phyloP scores from a whole-genome alignment of 2,329 filamentous ascomycete species.

The Claviceps capensis region DNA sequence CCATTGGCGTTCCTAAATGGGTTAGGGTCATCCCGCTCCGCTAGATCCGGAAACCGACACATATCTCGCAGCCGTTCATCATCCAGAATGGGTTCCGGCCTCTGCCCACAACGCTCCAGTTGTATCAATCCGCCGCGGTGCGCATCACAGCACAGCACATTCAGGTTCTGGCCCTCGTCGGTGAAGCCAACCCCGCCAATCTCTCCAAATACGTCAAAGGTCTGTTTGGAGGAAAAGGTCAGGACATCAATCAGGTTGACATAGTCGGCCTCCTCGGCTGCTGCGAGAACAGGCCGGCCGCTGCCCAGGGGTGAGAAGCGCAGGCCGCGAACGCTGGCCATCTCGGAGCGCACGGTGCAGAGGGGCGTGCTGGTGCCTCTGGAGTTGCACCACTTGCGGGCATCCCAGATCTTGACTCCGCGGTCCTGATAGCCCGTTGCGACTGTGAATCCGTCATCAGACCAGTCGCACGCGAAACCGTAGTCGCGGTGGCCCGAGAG shows the following conservation, averaged over 20 bases:
- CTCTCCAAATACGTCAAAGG: slow-evolving; percentile 61
- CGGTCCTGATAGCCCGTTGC: slow-evolving; percentile 69
- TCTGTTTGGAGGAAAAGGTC: slow-evolving; percentile 51
- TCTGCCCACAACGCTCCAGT: slow-evolving; percentile 33
- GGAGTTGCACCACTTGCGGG: slow-evolving; percentile 49
- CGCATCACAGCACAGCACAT: slow-evolving; percentile 52
- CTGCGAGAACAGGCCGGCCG: slow-evolving; percentile 52
- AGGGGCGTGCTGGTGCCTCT: slow-evolving; percentile 34
- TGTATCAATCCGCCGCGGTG: slow-evolving; percentile 54
- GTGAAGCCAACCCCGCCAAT: slow-evolving; percentile 56
- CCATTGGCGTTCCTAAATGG: slow-evolving; percentile 1
- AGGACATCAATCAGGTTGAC: slow-evolving; percentile 57
- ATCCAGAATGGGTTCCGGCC: slow-evolving; percentile 13
- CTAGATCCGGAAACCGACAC: neutral
- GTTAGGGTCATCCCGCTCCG: slow-evolving; percentile 2
- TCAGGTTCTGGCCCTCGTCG: slow-evolving; percentile 53
- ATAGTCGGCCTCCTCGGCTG: slow-evolving; percentile 63
- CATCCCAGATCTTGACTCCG: slow-evolving; percentile 62
- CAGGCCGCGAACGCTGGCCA: slow-evolving; percentile 55
- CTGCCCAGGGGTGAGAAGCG: slow-evolving; percentile 60
- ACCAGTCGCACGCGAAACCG: slow-evolving; percentile 69
- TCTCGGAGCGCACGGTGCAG: slow-evolving; percentile 45
- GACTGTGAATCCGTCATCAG: slow-evolving; percentile 60
- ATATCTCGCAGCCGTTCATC: slow-evolving; percentile 8
- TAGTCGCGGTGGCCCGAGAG: slow-evolving; percentile 55